Conservation (phyloP, 2,329 filamentous ascomycete genomes). For the Phialophora macrospora region DNA sequence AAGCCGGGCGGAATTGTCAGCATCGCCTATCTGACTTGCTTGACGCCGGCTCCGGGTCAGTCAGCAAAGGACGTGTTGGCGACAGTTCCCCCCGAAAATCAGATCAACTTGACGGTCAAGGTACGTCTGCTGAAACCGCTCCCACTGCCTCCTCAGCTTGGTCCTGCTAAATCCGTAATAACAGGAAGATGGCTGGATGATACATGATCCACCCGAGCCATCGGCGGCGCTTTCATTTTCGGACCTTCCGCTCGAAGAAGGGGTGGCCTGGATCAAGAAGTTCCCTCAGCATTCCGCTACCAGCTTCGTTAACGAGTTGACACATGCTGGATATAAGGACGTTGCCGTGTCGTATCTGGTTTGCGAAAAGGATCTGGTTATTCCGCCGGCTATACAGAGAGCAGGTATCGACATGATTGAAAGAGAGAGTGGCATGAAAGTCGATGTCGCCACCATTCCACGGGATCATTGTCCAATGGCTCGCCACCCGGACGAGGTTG, state of each 20-base stretch:
- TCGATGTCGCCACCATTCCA: slow-evolving; percentile 43
- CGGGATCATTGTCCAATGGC: slow-evolving; percentile 43
- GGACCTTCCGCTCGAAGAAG: slow-evolving; percentile 28
- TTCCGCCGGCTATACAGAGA: slow-evolving; percentile 42
- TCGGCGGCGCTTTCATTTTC: slow-evolving; percentile 17
- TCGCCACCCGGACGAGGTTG: slow-evolving; percentile 37
- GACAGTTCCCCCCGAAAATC: slow-evolving; percentile 13
- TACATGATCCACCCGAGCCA: slow-evolving; percentile 13
- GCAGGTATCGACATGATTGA: slow-evolving; percentile 43
- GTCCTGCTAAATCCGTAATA: neutral
- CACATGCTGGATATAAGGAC: slow-evolving; percentile 44
- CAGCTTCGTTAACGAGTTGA: slow-evolving; percentile 42
- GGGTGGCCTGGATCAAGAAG: slow-evolving; percentile 31
- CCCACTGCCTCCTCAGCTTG: neutral
- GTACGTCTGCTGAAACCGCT: slow-evolving; percentile 13
- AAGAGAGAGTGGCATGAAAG: slow-evolving; percentile 42
- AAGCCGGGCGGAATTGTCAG: slow-evolving; percentile 44
- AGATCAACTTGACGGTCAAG: slow-evolving; percentile 22
- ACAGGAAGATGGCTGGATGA: slow-evolving; percentile 35
- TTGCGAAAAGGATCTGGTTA: slow-evolving; percentile 42
- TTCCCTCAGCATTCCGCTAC: slow-evolving; percentile 40
- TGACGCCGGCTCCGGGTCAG: slow-evolving; percentile 43
- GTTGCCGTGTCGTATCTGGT: slow-evolving; percentile 46
- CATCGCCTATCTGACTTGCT: slow-evolving; percentile 45
- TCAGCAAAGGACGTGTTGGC: slow-evolving; percentile 21